Conservation (phyloP, 805 yeast species). For the Ogataea dorogensis region DNA sequence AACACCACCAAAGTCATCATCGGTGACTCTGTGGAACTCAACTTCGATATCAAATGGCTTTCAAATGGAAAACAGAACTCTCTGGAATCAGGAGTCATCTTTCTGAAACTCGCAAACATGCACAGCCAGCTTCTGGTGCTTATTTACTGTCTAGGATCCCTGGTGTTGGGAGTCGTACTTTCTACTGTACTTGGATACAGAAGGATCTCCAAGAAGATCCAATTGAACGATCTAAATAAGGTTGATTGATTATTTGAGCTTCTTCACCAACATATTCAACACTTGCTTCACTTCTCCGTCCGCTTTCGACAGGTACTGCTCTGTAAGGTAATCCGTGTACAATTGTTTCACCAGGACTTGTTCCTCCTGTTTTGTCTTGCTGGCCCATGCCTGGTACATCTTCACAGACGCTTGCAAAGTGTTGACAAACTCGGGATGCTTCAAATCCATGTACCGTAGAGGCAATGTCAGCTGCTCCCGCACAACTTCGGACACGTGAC, state of each 20-base stretch:
- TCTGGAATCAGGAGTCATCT: constrained; percentile 9
- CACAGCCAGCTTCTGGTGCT: constrained; percentile 10
- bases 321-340: constrained; percentile 35
- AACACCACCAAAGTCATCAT: constrained; percentile 61
- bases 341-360: constrained; percentile 33
- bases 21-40: constrained; percentile 59
- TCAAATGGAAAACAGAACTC: constrained; percentile 6
- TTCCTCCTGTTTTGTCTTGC: constrained; percentile 35
- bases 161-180: constrained; percentile 25
- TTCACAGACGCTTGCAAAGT: constrained; percentile 68
- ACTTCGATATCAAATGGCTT: constrained; percentile 59
- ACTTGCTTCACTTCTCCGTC: constrained; percentile 24
- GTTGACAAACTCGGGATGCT: constrained; percentile 49
- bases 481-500: constrained; percentile 40
- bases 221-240: constrained; percentile 24
- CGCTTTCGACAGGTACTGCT: constrained; percentile 21
- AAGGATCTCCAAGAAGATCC: constrained; percentile 25
- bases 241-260: constrained; percentile 27
- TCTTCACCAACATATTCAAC: constrained; percentile 26
- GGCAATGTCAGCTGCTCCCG: constrained; percentile 62
- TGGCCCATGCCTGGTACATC: constrained; percentile 56
- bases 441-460: constrained; percentile 49
- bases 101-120: constrained; percentile 14
- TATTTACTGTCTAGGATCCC: constrained; percentile 15
- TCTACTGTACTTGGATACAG: constrained; percentile 25